Evolutionary conservation across 768 basidiomycete species (phyloP).

Genomic region (Pulveroboletus sp.): DNA sequence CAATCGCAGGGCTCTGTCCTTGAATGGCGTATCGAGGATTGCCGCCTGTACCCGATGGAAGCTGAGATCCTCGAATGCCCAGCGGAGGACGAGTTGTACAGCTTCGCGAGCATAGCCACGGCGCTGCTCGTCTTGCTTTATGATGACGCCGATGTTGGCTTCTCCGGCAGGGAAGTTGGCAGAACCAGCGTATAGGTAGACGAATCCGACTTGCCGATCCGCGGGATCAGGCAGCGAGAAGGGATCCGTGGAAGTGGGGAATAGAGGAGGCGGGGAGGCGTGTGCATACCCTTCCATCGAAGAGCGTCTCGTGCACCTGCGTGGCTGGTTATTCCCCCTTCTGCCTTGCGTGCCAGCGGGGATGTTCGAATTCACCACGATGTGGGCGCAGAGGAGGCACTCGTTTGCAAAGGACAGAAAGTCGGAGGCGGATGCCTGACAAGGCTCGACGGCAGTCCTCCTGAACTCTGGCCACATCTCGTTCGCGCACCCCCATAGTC

Average conservation of each 20-base stretch:
- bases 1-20: constrained; percentile 41
- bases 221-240: background rate
- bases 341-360: background rate
- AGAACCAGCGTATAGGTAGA: constrained; percentile 25
- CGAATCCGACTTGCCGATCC: constrained; percentile 12
- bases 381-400: constrained; percentile 27
- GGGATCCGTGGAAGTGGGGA: background rate
- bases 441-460: constrained; percentile 24
- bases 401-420: constrained; percentile 26
- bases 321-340: background rate
- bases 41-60: constrained; percentile 36
- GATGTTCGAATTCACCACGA: background rate
- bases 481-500: background rate
- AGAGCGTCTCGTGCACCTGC: background rate
- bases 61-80: constrained; percentile 39
- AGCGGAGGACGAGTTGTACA: constrained; percentile 39
- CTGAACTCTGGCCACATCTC: constrained; percentile 23
- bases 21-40: constrained; percentile 41
- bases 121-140: constrained; percentile 34
- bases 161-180: constrained; percentile 33
- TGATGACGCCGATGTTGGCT: constrained; percentile 52
- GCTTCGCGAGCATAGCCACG: constrained; percentile 46
- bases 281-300: background rate
- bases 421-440: constrained; percentile 21
- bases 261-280: background rate